Base-by-base conservation (phyloP, 352 stramenopile genomes). In the Thalassiosira allenii region DNA sequence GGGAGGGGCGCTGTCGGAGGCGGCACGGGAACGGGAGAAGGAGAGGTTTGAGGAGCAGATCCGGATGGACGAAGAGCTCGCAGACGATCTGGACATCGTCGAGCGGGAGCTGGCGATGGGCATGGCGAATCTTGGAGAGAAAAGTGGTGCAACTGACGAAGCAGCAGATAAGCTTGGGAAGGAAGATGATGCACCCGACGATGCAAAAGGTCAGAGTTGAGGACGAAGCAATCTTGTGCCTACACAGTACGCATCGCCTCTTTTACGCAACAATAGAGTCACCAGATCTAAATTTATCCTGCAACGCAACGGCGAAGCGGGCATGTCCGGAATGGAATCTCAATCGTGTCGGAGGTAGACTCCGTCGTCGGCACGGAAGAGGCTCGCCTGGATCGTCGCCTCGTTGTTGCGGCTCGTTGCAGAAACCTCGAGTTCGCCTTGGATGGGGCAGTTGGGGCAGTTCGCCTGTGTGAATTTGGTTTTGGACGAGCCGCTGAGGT, bases 371-470 rank as follows among this genome's bases (percentile, higher is more conserved):
- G 66, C 20, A 30, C 37, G 34, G 20, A 75, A 67, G 29, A 63
- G 22, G 4, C 9, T 49, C 4, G 2, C 17, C n/a, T 61, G 14
- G 20, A 61, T 41, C 2, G 54, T 27, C 4, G 3, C 17, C 6
- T 61, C 29, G 29, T 57, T 41, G 4, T 34, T 29, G 43, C 52
- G 33, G 34, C 3, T 59, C 9, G 37, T 66, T 2, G 62, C 69
- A 80, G 86, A 90, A 0, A 75, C 79, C 68, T 92, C 87, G 25
- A 91, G 43, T 49, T 92, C 79, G 53, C 89, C 88, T 29, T 90
- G 74, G 54, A 93, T 92, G 6, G 88, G 85, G 79, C 86, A 93
- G 30, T 83, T 62, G 23, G 78, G 70, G 79, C 86, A 93, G 61
- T 92, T 93, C 34, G 79, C 52, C 43, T 84, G 37, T n/a, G 56